Evolutionary conservation across 192 early-diverging fungal species (phyloP), one percentile per base, ranked within the genome.

Genomic region (Funneliformis geosporum): DNA sequence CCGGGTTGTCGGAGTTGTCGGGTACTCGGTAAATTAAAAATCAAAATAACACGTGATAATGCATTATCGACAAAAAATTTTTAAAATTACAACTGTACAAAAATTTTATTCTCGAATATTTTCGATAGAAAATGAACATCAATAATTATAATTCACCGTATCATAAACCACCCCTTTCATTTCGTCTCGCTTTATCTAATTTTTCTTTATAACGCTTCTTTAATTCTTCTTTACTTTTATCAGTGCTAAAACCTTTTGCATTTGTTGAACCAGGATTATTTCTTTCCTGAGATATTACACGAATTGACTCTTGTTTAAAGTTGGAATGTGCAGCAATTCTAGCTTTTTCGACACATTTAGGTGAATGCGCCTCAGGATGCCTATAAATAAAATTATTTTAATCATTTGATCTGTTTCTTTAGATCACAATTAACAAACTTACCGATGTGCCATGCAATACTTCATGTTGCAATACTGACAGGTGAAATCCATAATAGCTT

Each of bases 391-490:
- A 33, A 18, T 27, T 33, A 33, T 4, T 55, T 33, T 27, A 33
- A 12, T 12, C 11, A 44, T 40, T 61, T 27, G 21, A 47, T 27
- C 21, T 60, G 38, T 60, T 59, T 14, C 9, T 18, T 5, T n/a
- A 60, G 14, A 60, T 18, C 4, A 7, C 25, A 74, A 21, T 25
- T 43, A 14, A 33, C 0, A 46, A 14, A 23, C 27, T 55, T 25
- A 78, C 76, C 76, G 18, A 55, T 78, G 76, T 42, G 43, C 50
- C 25, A 68, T 67, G 27, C 76, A 78, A 55, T 68, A 78, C 25
- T 47, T 46, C 76, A 67, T 78, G 33, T 78, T 78, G 50, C 76
- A 78, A 46, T 64, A 68, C 68, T 78, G 76, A 59, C 76, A 78
- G 11, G 23, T 78, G 18, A 46, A 5, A 18, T 65, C 55, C 33